Base-by-base conservation (phyloP, 2,329 filamentous ascomycete species). In the Triangularia setosa region DNA sequence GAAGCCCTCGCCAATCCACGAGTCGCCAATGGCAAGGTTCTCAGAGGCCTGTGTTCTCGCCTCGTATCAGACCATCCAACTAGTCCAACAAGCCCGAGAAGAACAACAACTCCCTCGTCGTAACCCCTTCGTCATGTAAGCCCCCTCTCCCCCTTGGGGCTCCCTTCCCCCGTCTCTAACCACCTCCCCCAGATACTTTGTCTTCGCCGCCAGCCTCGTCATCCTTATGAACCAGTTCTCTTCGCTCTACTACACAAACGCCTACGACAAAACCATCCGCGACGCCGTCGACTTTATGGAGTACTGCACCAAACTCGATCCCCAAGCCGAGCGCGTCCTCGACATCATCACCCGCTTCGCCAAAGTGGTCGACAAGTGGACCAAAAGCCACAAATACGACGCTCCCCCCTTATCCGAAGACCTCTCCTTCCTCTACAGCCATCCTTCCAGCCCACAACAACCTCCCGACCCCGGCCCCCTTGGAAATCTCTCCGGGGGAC, bases 71-170 rank as follows among this genome's bases (percentile, higher is more conserved):
- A 83, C 80, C 9, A 79, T 87, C 56, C 72, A 75, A 7, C 73
- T 85, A 54, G 76, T 83, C 4, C 78, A 81, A 52, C 73, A 72
- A 16, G 83, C 81, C 1, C 73, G 79, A 11, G 74, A 81, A 24
- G 74, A 75, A 3, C 73, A 75, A 12, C 80, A 81, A 60, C 73
- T 87, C 23, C 79, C 83, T 1, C 79, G 78, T 59, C 77, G 83
- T 56, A 83, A 87, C 66, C 84, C 84, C 0, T 85, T 87, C 65
- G 76, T 85, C 60, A 79, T 86, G 84, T 87, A 73, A 76, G 83
- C 14, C 21, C 18, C 24, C 44, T 6, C 18, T 54, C 24, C n/a
- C 44, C 28, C 14, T 35, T 54, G 18, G 11, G 35, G 5, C 56
- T 18, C 30, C 61, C 27, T 59, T 16, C 27, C 18, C n/a, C n/a